These are phyloP conservation scores for Fusarium aywerte DNA, from an alignment of 2,329 filamentous ascomycete species.

Conservation along the genomic window DNA sequence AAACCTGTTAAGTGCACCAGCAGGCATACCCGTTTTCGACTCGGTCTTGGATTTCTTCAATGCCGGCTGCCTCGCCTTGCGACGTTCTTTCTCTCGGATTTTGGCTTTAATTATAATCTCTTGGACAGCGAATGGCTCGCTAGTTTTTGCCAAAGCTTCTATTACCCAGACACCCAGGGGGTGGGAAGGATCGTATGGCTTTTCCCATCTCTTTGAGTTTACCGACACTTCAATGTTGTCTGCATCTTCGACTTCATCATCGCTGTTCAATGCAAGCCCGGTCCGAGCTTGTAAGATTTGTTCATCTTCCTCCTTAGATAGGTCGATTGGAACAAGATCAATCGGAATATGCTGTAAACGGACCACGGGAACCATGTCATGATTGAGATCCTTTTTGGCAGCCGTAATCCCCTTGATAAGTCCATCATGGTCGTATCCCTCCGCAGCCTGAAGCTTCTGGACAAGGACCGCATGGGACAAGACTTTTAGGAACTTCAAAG, in stretches of 20 bases:
- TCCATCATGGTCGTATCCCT: slow-evolving; percentile 51
- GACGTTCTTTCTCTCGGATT: slow-evolving; percentile 7
- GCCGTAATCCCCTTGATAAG: slow-evolving; percentile 75
- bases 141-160: slow-evolving; percentile 49
- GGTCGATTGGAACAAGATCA: slow-evolving; percentile 80
- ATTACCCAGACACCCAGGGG: slow-evolving; percentile 58
- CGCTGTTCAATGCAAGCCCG: slow-evolving; percentile 70
- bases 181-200: slow-evolving; percentile 71
- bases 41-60: slow-evolving; percentile 32
- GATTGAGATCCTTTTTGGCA: slow-evolving; percentile 75
- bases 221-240: slow-evolving; percentile 33
- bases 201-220: slow-evolving; percentile 5
- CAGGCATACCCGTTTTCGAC: slow-evolving; percentile 35
- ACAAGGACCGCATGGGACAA: slow-evolving; percentile 81
- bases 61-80: slow-evolving; percentile 27
- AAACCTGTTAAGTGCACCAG: slow-evolving; percentile 55
- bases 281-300: slow-evolving; percentile 61
- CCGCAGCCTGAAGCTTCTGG: slow-evolving; percentile 59
- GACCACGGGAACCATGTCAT: slow-evolving; percentile 80
- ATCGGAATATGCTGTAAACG: slow-evolving; percentile 81
- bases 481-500: slow-evolving; percentile 84
- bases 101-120: slow-evolving; percentile 46
- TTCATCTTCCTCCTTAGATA: slow-evolving; percentile 77
- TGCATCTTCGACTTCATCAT: slow-evolving; percentile 69
- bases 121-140: slow-evolving; percentile 41